These are phyloP conservation scores for Candida broadrunensis DNA, from an alignment of 805 yeast species.

Conservation along the genomic window DNA sequence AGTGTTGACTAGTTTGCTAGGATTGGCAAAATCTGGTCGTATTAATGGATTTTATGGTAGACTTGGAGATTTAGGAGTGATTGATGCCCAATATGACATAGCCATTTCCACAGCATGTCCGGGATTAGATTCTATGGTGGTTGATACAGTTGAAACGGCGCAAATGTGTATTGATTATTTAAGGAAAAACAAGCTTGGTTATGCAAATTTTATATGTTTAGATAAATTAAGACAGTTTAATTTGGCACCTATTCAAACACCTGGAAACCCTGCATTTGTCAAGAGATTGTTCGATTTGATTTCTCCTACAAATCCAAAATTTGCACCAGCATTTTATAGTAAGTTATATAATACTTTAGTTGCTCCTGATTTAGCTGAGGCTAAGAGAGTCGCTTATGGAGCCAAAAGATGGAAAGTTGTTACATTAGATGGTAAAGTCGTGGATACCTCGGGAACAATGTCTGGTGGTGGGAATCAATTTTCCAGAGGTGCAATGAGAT, in stretches of 20 bases:
- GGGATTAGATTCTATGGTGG: constrained; percentile 88
- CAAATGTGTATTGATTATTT: constrained; percentile 72
- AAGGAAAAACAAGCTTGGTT: constrained; percentile 79
- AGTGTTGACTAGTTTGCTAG: constrained; percentile 65
- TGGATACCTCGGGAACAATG: constrained; percentile 92
- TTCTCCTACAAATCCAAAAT: constrained; percentile 60
- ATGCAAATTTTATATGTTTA: constrained; percentile 82
- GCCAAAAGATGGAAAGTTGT: constrained; percentile 81
- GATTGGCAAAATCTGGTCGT: constrained; percentile 76
- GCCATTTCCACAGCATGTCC: constrained; percentile 96
- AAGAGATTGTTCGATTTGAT: constrained; percentile 86
- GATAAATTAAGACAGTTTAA: constrained; percentile 68
- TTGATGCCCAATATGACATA: constrained; percentile 83
- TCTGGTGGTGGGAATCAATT: constrained; percentile 88
- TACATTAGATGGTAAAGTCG: constrained; percentile 86
- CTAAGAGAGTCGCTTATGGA: constrained; percentile 86
- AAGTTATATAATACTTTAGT: constrained; percentile 86
- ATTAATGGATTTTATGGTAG: constrained; percentile 85
- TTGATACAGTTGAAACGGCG: constrained; percentile 66
- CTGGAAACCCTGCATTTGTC: constrained; percentile 56
- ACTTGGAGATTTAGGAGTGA: constrained; percentile 87
- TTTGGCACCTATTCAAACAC: constrained; percentile 59
- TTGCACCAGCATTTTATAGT: constrained; percentile 85
- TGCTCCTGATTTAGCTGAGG: constrained; percentile 72
- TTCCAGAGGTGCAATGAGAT: constrained; percentile 75